Conservation (phyloP, 805 yeast species). For the Lipomyces yamadae region DNA sequence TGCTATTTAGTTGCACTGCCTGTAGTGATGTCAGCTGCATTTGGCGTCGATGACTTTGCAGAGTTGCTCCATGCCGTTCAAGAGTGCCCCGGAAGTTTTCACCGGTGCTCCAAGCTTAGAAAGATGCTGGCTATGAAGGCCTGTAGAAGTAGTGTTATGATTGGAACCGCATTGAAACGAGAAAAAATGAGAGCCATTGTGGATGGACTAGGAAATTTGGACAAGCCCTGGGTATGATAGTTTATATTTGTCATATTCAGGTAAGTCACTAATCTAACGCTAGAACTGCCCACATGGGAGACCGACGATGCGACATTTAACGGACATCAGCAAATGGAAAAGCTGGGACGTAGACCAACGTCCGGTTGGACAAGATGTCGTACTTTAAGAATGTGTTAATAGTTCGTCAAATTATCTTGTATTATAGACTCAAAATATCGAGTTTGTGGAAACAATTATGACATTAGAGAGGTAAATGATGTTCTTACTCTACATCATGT, state of each 20-base stretch:
- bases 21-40: constrained; percentile 67
- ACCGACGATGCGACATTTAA: constrained; percentile 92
- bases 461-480: background rate
- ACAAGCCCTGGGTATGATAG: constrained; percentile 88
- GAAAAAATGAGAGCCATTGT: constrained; percentile 73
- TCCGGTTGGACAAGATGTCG: background rate
- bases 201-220: constrained; percentile 65
- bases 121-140: constrained; percentile 94
- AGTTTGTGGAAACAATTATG: background rate
- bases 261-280: background rate
- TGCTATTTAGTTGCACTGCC: constrained; percentile 70
- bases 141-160: constrained; percentile 91
- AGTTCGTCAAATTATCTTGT: background rate
- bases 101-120: constrained; percentile 77
- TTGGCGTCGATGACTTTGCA: constrained; percentile 67
- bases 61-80: constrained; percentile 74
- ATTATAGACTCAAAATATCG: background rate
- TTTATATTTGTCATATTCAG: background rate
- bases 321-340: constrained; percentile 51
- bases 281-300: constrained; percentile 86
- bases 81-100: constrained; percentile 55
- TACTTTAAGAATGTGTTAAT: background rate
- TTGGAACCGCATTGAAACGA: constrained; percentile 70
- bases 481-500: constrained; percentile 44
- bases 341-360: constrained; percentile 27